Percentiles rank a stretch among this genome's conserved stretches.
Evolutionary conservation across 2,329 filamentous ascomycete genomes (phyloP).

Genomic region (Chrysoporthe cubensis): DNA sequence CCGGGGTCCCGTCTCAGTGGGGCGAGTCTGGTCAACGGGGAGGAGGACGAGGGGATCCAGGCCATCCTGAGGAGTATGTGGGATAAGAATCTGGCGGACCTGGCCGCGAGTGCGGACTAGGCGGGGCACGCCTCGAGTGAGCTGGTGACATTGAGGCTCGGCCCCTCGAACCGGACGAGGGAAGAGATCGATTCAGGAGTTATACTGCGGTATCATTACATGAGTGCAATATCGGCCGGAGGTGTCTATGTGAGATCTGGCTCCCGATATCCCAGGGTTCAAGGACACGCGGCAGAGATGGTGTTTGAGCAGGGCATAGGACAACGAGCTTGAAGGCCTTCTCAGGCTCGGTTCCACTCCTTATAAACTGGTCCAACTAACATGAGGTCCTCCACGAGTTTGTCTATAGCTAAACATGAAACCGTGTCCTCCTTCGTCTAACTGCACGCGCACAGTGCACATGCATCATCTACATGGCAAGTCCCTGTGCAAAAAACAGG

Average conservation of each 20-base stretch:
- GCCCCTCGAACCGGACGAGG: neutral
- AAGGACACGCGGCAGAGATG: neutral
- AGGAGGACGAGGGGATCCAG: constrained; percentile 55
- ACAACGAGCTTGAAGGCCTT: neutral
- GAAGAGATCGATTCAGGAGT: neutral
- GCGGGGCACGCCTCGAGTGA: neutral
- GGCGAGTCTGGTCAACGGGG: constrained; percentile 52
- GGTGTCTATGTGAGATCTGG: neutral
- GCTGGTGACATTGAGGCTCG: too few relatives aligned
- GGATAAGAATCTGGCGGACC: constrained; percentile 60
- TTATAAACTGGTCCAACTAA: neutral
- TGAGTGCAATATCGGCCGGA: neutral
- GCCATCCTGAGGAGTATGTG: constrained; percentile 61
- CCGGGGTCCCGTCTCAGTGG: constrained; percentile 45
- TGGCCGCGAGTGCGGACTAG: constrained; percentile 59
- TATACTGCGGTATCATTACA: neutral
- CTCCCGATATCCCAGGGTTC: neutral
- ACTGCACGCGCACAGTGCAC: neutral
- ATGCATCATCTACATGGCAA: neutral
- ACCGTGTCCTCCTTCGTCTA: neutral
- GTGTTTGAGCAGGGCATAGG: neutral
- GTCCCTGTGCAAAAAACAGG: neutral
- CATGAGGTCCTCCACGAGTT: neutral
- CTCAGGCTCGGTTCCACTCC: neutral
- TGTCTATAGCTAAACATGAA: neutral